Percentiles rank a stretch among this genome's conserved stretches.
Conservation (phyloP, 2,329 filamentous ascomycete genomes). For the Akanthomyces lecanii region DNA sequence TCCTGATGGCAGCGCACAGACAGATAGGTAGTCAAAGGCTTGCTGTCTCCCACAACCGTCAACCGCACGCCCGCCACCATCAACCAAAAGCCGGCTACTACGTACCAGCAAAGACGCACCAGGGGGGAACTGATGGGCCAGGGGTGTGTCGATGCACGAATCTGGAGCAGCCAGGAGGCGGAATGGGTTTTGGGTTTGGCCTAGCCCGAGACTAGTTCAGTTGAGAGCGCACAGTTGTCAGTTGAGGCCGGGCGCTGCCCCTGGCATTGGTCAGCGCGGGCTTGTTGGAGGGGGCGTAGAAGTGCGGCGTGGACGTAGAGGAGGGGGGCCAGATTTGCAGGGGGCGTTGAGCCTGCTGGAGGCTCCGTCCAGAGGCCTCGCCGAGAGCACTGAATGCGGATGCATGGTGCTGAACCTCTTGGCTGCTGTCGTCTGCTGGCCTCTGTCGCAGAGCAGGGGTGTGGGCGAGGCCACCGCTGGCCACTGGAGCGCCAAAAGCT, state of each 20-base stretch:
- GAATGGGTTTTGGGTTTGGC: conserved; percentile 13
- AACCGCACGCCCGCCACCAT: not conserved
- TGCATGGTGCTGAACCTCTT: not conserved
- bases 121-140: not conserved
- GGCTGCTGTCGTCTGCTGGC: too few relatives aligned
- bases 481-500: not conserved
- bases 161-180: conserved; percentile 13
- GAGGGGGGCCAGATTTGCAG: not conserved
- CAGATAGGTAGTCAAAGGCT: not conserved
- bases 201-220: conserved; percentile 11
- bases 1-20: not conserved
- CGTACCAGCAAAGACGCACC: not conserved
- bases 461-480: too few relatives aligned
- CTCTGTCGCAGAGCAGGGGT: too few relatives aligned
- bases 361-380: not conserved
- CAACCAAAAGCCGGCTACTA: not conserved
- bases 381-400: not conserved
- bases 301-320: not conserved
- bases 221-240: conserved; percentile 15
- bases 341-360: not conserved
- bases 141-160: conserved; percentile 14
- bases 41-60: not conserved
- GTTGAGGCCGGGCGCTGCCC: conserved; percentile 5
- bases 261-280: conserved; percentile 1
- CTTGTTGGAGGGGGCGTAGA: not conserved